Base-by-base conservation (phyloP, 176 grass and related monocot genomes). In the Puccinellia tenuiflora region DNA sequence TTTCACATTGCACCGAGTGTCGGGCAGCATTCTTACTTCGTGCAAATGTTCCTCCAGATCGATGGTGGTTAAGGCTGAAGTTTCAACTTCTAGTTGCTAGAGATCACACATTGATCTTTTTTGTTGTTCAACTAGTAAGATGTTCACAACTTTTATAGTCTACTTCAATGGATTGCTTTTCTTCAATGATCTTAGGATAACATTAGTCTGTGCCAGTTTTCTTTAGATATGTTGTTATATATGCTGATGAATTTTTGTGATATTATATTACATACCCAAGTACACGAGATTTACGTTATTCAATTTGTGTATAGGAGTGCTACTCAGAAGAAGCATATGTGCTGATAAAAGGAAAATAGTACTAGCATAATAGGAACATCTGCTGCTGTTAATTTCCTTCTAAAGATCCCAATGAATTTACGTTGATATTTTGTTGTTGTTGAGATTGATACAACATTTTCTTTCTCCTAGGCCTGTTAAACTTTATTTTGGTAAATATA, bases 1-100 rank as follows among this genome's bases (percentile, higher is more conserved):
- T 98, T 93, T 90, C 96, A 90, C 92, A 98, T 79, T 98, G 96
- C 74, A 98, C 96, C 5, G 92, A 98, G 63, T 98, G 96, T 85
- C 92, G 89, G 84, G 91, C 96, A 73, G 85, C 90, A 53, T 98
- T 98, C 77, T 56, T 93, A 54, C 80, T 98, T 65, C 89, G 96
- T 83, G 92, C 92, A 78, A 95, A 98, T 88, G 88, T 98, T 79
- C 96, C 92, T 81, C 90, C 96, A 22, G 96, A 98, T 81, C 87
- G 92, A 57, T 95, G 90, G 92, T 98, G 96, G 96, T 78, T 90
- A 50, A 90, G 92, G 81, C 70, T 98, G 74, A 98, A 98, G 68
- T 98, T 98, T 77, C 96, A 90, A 75, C 80, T 98, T 77, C 85
- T 98, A 25, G 92, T 98, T 74, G 90, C 88, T 61, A 94, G 92